These are phyloP conservation scores for Eimeria praecox DNA, from an alignment of 169 alveolate genomes.

Conservation along the genomic window DNA sequence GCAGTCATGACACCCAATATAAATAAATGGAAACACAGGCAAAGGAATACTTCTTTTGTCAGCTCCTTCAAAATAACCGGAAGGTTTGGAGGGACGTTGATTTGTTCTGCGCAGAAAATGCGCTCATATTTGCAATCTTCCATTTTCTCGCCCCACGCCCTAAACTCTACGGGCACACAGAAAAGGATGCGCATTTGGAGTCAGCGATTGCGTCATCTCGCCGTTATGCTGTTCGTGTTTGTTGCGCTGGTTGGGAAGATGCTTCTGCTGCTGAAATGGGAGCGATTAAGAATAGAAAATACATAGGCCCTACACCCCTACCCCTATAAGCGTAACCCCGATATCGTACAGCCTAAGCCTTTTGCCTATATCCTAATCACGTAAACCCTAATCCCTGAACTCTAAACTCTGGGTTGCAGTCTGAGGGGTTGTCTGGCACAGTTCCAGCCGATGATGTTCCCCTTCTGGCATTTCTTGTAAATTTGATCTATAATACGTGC, in stretches of 20 bases:
- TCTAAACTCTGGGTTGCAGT: neutral
- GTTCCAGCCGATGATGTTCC: too few relatives aligned
- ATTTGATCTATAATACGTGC: neutral
- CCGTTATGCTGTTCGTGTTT: neutral
- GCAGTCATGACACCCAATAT: too few relatives aligned
- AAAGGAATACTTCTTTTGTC: conserved; percentile 35
- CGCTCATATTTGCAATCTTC: conserved; percentile 76
- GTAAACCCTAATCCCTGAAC: conserved; percentile 34
- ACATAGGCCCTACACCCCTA: neutral
- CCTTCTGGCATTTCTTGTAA: neutral
- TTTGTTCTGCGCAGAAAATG: conserved; percentile 82
- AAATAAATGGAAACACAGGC: neutral
- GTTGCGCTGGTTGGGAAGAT: neutral
- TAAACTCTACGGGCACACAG: neutral
- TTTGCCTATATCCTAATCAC: too few relatives aligned
- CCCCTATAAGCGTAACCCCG: too few relatives aligned
- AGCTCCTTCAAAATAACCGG: conserved; percentile 69
- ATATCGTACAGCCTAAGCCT: too few relatives aligned
- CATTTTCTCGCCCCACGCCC: conserved; percentile 9
- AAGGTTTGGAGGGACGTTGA: conserved; percentile 75
- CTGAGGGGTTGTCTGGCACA: neutral
- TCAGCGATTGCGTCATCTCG: neutral
- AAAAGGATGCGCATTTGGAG: neutral
- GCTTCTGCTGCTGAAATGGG: neutral
- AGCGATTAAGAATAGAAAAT: neutral